These are phyloP conservation scores for Trichoderma koningii DNA, from an alignment of 2,329 filamentous ascomycete species.

Conservation along the genomic window DNA sequence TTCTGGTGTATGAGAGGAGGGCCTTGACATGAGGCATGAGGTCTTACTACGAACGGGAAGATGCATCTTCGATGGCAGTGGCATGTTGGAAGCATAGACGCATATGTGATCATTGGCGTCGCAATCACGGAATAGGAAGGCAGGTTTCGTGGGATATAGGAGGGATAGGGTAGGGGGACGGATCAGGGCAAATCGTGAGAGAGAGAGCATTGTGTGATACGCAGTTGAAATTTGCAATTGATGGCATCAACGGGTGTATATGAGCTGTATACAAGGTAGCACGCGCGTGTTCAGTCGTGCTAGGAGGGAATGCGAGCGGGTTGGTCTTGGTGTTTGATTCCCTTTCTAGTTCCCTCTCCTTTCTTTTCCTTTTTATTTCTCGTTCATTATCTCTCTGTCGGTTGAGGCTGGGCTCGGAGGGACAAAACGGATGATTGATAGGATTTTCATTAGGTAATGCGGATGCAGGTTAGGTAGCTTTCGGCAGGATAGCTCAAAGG, in stretches of 20 bases:
- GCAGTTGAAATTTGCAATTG: not conserved
- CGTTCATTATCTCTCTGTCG: too few species aligned
- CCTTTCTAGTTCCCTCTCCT: too few species aligned
- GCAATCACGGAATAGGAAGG: slow-evolving; percentile 1
- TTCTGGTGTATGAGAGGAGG: slow-evolving; percentile 2
- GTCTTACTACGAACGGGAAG: not conserved
- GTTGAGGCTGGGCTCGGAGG: slow-evolving; percentile 4
- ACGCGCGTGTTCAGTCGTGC: too few species aligned
- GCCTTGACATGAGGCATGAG: not conserved
- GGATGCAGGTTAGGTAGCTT: slow-evolving; percentile 12
- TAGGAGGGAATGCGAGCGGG: not conserved
- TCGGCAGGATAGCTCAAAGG: slow-evolving; percentile 22
- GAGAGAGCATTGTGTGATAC: not conserved
- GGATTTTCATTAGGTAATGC: slow-evolving; percentile 27
- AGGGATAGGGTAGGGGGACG: not conserved
- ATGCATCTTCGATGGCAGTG: not conserved
- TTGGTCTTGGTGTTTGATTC: not conserved
- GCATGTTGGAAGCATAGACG: not conserved
- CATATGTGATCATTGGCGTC: slow-evolving; percentile 11
- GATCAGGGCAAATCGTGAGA: too few species aligned
- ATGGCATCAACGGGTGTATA: not conserved
- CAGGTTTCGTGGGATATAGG: not conserved
- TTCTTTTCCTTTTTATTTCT: too few species aligned
- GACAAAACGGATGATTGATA: not conserved
- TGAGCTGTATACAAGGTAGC: too few species aligned